These are phyloP conservation scores for Boehmeria nivea DNA, from an alignment of 306 rosid species.

Conservation along the genomic window DNA sequence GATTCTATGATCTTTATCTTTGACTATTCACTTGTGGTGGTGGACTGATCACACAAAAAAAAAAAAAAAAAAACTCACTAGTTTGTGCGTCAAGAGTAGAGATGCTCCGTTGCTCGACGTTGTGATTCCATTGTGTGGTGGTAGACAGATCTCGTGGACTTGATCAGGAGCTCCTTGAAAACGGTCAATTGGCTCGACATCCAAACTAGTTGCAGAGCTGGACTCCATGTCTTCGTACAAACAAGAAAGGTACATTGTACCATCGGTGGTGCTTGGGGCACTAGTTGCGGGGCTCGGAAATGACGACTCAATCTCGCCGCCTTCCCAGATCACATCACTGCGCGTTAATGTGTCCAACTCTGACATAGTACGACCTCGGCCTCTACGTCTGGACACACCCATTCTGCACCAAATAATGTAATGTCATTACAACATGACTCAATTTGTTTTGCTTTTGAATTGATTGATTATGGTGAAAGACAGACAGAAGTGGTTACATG, in stretches of 20 bases:
- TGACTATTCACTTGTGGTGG: too few species aligned
- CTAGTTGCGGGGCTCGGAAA: constrained; percentile 19
- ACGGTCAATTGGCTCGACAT: too few species aligned
- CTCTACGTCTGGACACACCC: background rate
- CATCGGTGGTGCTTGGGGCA: constrained; percentile 23
- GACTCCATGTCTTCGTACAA: constrained; percentile 12
- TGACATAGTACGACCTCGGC: background rate
- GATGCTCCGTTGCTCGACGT: constrained; percentile 1
- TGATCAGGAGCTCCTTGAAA: too few species aligned
- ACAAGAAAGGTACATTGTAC: constrained; percentile 15
- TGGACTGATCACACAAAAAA: too few species aligned
- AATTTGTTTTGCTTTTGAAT: too few species aligned
- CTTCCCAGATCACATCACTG: constrained; percentile 13
- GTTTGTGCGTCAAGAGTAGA: constrained; percentile 8
- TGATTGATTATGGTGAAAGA: too few species aligned
- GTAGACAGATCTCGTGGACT: too few species aligned
- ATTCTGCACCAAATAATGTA: too few species aligned
- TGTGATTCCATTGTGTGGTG: too few species aligned
- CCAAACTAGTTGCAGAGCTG: constrained; percentile 2
- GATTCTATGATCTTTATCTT: too few species aligned
- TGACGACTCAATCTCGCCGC: constrained; percentile 5
- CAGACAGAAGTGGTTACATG: background rate
- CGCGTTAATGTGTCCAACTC: background rate
- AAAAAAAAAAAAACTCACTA: too few species aligned
- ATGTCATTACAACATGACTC: too few species aligned